Evolutionary conservation across 768 basidiomycete genomes (phyloP).

Genomic region (Agrocybe praecox): DNA sequence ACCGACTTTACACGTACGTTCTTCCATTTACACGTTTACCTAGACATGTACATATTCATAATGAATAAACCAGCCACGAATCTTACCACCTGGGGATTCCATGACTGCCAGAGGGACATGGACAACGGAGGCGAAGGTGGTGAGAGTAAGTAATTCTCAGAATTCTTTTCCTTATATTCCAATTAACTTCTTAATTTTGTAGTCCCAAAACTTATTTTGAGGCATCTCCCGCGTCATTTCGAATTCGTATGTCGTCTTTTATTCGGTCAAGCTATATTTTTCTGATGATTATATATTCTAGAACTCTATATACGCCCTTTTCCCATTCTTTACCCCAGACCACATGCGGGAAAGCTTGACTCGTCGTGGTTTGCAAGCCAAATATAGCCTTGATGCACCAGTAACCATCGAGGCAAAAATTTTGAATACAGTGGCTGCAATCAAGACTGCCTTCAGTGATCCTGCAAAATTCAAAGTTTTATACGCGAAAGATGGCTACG

Average conservation of each 20-base stretch:
- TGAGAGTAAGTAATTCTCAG: neutral
- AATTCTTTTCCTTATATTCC: neutral
- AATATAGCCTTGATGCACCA: slow-evolving; percentile 3
- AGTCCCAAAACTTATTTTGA: slow-evolving; percentile 5
- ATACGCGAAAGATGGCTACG: slow-evolving; percentile 41
- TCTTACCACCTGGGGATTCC: slow-evolving; percentile 4
- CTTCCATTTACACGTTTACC: neutral
- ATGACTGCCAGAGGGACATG: slow-evolving; percentile 6
- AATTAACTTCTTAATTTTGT: neutral
- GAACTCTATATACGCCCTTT: slow-evolving; percentile 8
- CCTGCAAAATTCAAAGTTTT: slow-evolving; percentile 34
- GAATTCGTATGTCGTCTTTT: slow-evolving; percentile 19
- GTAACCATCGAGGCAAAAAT: neutral
- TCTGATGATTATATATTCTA: neutral
- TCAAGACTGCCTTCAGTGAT: slow-evolving; percentile 30
- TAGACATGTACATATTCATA: neutral
- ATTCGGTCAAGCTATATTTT: no score
- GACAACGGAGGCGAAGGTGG: slow-evolving; percentile 4
- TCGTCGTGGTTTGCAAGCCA: slow-evolving; percentile 1
- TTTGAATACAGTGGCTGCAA: slow-evolving; percentile 19
- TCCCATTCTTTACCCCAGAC: slow-evolving; percentile 6
- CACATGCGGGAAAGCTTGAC: slow-evolving; percentile 5
- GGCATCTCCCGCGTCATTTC: slow-evolving; percentile 9
- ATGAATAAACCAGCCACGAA: neutral
- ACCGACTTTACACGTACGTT: slow-evolving; percentile 7